Evolutionary conservation across 345 rosid genomes (phyloP), one percentile per base, ranked within the genome.

Genomic region (Citrus medica): DNA sequence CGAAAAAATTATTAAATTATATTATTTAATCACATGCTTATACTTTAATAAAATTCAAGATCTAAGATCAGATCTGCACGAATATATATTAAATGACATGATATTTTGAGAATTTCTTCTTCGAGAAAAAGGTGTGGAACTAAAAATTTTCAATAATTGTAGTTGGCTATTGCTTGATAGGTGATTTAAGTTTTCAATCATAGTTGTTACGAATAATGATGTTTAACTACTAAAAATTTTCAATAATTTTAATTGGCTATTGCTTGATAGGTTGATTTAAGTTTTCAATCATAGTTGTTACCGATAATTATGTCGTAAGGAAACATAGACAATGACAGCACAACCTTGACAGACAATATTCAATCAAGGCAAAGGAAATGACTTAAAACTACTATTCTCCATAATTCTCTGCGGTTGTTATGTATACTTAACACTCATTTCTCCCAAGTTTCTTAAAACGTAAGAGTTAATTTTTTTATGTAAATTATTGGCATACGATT

Each of bases 61-160:
- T 35, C 0, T 35, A 35, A 35, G 1, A 35, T 35, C 0, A 35
- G 1, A 35, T 35, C 7, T 0, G 0, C 0, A 35, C 7, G 1
- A 35, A 35, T 35, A 35, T 35, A 35, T 35, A 35, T 35, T 7
- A 35, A 35, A 1, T 35, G 1, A 35, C 7, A 35, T 35, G 0
- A 42, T 0, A 42, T 42, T 13, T 42, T 10, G 4, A 10, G 1
- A 42, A 42, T 10, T 10, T 42, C 48, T 0, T 42, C 4, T 3
- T 10, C 0, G 10, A 46, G 17, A 3, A 46, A 3, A 46, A 46
- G 17, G 17, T 13, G 17, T 3, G 51, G 51, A 46, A 12, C 51
- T 13, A 13, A 16, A 46, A 46, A 13, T 46, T 46, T 46, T 46
- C 22, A 16, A 19, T 53, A 53, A 17, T 53, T 17, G 58, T 17